Conservation (phyloP, 2,329 filamentous ascomycete species). For the Trichoderma sp. region DNA sequence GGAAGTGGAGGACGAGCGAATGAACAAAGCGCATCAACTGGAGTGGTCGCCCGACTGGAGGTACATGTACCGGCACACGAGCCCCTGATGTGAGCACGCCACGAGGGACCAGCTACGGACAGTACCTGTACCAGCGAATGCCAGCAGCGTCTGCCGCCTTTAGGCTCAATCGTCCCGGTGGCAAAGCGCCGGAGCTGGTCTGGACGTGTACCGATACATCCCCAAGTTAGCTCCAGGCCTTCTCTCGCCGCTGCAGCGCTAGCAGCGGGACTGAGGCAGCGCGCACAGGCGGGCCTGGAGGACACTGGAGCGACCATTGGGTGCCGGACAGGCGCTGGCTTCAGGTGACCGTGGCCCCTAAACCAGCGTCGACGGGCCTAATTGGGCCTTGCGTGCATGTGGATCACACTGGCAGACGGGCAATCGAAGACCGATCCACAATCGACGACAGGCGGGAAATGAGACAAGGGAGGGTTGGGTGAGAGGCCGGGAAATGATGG, state of each 20-base stretch:
- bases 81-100: too few species aligned
- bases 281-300: slow-evolving; percentile 11
- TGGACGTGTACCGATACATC: too few species aligned
- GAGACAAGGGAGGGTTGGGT: slow-evolving; percentile 16
- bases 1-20: background rate
- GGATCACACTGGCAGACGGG: slow-evolving; percentile 22
- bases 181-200: too few species aligned
- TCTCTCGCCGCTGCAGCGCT: slow-evolving; percentile 2
- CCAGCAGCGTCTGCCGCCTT: too few species aligned
- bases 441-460: slow-evolving; percentile 26
- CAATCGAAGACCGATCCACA: slow-evolving; percentile 22
- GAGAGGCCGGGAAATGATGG: slow-evolving; percentile 1
- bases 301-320: slow-evolving; percentile 9
- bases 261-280: background rate
- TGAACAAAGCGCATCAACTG: too few species aligned
- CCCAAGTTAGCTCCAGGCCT: slow-evolving; percentile 1
- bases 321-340: slow-evolving; percentile 25
- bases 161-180: too few species aligned
- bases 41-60: too few species aligned
- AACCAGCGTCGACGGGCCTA: slow-evolving; percentile 19
- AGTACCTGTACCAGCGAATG: too few species aligned
- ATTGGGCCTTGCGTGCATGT: slow-evolving; percentile 24
- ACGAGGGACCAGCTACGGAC: too few species aligned
- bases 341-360: slow-evolving; percentile 23
- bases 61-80: too few species aligned